A percentile compares a stretch with the other conserved stretches of the same genome.
Evolutionary conservation across 805 yeast genomes (phyloP).

Genomic region (Ogataea saltuana): DNA sequence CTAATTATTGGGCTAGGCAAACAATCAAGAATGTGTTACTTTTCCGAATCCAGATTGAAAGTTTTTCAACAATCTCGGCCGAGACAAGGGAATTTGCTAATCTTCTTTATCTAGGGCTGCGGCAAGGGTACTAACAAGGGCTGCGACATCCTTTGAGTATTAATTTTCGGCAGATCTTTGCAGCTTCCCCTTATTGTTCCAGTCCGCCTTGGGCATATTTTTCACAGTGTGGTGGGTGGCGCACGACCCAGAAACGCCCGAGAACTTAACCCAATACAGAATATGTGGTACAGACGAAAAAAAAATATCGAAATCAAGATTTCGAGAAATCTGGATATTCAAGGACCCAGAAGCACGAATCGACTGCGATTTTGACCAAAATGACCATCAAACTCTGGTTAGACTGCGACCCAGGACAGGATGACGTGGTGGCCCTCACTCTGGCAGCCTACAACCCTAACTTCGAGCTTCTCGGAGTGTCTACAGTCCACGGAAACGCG

Average conservation of each 20-base stretch:
- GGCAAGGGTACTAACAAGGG: too few relatives aligned
- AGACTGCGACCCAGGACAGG: constrained; percentile 93
- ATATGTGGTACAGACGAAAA: not conserved
- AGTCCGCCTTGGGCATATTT: too few relatives aligned
- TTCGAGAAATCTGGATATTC: too few relatives aligned
- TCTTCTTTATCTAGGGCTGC: not conserved
- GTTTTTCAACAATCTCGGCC: constrained; percentile 1
- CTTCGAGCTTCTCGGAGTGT: constrained; percentile 63
- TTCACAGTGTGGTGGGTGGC: too few relatives aligned
- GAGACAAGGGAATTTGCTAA: not conserved
- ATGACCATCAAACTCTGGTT: constrained; percentile 69
- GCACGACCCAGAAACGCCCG: not conserved
- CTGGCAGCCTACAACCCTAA: constrained; percentile 61
- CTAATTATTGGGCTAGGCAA: too few relatives aligned
- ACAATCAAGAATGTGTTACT: not conserved
- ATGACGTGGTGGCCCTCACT: constrained; percentile 76
- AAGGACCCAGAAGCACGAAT: too few relatives aligned
- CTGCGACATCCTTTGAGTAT: too few relatives aligned
- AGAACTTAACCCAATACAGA: too few relatives aligned
- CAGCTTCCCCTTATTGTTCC: too few relatives aligned
- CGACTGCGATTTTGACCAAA: too few relatives aligned
- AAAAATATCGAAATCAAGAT: not conserved
- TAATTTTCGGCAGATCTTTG: too few relatives aligned
- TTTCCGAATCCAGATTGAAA: not conserved
- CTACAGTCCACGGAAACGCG: constrained; percentile 76